Evolutionary conservation across 164 flowering plant genomes (phyloP).

Genomic region (Tetrastigma voinierianum): DNA sequence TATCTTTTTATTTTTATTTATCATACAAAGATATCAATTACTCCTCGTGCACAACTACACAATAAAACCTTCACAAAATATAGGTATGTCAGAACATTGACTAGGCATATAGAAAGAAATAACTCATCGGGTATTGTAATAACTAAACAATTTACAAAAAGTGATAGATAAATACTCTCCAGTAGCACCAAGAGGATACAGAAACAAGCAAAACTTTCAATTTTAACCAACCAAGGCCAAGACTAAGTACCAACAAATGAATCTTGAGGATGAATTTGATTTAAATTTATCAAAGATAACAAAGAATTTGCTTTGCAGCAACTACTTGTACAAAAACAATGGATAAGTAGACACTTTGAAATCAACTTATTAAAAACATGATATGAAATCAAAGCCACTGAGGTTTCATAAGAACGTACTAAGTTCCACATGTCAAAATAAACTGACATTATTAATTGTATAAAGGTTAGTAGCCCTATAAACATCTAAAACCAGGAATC

Average conservation of each 20-base stretch:
- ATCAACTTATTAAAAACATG: too few species aligned
- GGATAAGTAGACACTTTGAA: not conserved
- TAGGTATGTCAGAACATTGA: not conserved
- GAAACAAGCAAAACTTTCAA: constrained; percentile 23
- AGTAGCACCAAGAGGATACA: constrained; percentile 45
- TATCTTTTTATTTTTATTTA: too few species aligned
- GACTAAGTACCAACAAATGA: constrained; percentile 33
- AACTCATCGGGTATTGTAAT: not conserved
- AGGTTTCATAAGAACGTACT: not conserved
- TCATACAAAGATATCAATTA: too few species aligned
- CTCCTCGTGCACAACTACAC: too few species aligned
- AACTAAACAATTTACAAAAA: not conserved
- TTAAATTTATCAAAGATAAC: constrained; percentile 38
- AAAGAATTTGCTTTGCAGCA: constrained; percentile 13
- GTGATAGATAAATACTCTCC: not conserved
- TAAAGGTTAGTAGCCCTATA: too few species aligned
- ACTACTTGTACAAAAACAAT: not conserved
- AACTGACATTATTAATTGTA: too few species aligned
- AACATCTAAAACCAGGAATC: too few species aligned
- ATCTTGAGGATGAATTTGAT: constrained; percentile 39
- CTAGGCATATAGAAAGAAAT: not conserved
- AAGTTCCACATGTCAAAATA: not conserved
- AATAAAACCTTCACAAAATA: too few species aligned
- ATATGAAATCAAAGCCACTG: not conserved
- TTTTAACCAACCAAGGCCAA: constrained; percentile 33